Evolutionary conservation across 2,329 filamentous ascomycete species (phyloP), one percentile per base, ranked within the genome.

Genomic region (Talaromyces sp.): DNA sequence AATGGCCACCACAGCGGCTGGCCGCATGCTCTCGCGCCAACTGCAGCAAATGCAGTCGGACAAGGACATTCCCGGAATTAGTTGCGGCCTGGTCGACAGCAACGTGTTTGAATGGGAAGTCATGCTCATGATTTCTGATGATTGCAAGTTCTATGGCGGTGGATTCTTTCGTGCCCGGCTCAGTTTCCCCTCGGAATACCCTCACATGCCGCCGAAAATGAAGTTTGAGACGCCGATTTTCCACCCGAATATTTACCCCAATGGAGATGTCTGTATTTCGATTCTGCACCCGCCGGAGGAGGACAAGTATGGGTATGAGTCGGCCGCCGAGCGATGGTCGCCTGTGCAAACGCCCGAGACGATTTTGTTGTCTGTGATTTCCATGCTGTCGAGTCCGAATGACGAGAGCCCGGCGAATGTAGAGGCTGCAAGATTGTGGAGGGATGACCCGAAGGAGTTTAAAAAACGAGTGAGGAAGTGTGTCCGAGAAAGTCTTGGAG

Each of bases 71-170:
- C 92, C 92, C 0, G 95, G 93, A 58, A 96, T 98, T 72, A 97
- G 92, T 64, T 96, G 92, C 70, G 95, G 95, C 0, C 81, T 99
- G 51, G 87, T 93, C 58, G 87, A 88, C 70, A 90, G 90, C 75
- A 89, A 96, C 73, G 87, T 98, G 10, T 97, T 97, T 67, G 90
- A 96, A 80, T 99, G 95, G 95, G 93, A 98, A 77, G 92, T 98
- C 22, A 96, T 97, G 90, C 86, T 99, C 64, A 98, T 99, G 93
- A 93, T 98, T 67, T 92, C 87, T 65, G 93, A 97, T 69, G 92
- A 96, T 72, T 93, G 90, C 78, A 93, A 93, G 78, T 90, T 91
- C 76, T 97, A 97, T 70, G 93, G 93, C 70, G 93, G 93, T 93
- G 95, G 91, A 68, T 93, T 96, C 79, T 99, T 98, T 81, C 89